Evolutionary conservation across 1,139 yeast species (phyloP).

Genomic region (Yamadazyma trypodendri): DNA sequence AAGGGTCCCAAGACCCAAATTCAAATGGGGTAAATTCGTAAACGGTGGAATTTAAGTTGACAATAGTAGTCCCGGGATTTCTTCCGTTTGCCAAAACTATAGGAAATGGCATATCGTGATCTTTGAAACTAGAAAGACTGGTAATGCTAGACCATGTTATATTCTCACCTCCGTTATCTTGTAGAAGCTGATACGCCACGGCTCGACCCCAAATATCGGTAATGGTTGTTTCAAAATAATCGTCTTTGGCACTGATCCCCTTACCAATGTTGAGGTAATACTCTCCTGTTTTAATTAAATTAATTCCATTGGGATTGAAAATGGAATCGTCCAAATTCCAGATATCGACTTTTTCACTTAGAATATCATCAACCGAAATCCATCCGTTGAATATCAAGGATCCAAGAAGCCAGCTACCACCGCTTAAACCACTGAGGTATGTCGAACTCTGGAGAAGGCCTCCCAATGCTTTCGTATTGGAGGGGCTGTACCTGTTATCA

Average conservation of each 20-base stretch:
- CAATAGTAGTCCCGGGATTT: conserved; percentile 32
- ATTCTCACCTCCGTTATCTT: conserved; percentile 27
- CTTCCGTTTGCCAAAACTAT: conserved; percentile 42
- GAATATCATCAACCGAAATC: conserved; percentile 35
- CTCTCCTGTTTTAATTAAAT: conserved; percentile 30
- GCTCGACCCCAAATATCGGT: conserved; percentile 50
- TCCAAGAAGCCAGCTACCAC: conserved; percentile 40
- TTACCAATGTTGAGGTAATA: conserved; percentile 31
- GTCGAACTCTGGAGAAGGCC: conserved; percentile 40
- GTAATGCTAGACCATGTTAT: conserved; percentile 41
- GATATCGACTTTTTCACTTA: conserved; percentile 24
- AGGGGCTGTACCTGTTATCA: conserved; percentile 65
- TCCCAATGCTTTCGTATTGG: conserved; percentile 33
- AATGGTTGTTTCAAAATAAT: conserved; percentile 37
- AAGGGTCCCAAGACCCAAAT: conserved; percentile 48
- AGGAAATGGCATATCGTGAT: conserved; percentile 43
- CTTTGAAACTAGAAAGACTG: conserved; percentile 26
- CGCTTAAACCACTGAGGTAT: conserved; percentile 40
- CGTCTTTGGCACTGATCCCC: conserved; percentile 32
- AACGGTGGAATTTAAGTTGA: conserved; percentile 40
- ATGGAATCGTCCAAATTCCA: conserved; percentile 44
- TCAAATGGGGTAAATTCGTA: conserved; percentile 44
- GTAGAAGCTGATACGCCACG: conserved; percentile 36
- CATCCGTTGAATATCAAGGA: conserved; percentile 35
- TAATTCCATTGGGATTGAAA: conserved; percentile 39